Conservation (phyloP, 768 basidiomycete species). For the Xerocomus potaroensis region DNA sequence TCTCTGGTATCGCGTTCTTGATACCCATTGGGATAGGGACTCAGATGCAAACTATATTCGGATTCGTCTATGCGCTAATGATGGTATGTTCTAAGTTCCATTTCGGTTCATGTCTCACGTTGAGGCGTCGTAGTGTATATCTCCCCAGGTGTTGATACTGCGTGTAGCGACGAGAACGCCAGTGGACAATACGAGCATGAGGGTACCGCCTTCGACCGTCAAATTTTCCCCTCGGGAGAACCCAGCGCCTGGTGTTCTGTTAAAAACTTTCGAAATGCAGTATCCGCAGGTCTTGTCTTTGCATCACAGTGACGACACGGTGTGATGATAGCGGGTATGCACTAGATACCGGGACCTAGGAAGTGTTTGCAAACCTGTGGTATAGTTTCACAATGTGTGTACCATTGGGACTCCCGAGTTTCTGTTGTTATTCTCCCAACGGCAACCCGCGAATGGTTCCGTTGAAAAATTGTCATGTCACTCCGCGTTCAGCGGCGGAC, state of each 20-base stretch:
- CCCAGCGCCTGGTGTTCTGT: not conserved
- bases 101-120: too few species aligned
- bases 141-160: constrained; percentile 2
- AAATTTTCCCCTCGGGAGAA: constrained; percentile 4
- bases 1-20: constrained; percentile 5
- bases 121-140: not conserved
- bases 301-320: not conserved
- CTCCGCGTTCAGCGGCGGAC: too few species aligned
- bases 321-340: not conserved
- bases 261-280: not conserved
- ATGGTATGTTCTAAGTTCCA: not conserved
- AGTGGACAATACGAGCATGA: not conserved
- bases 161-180: constrained; percentile 2
- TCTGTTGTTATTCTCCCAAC: too few species aligned
- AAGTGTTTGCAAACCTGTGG: too few species aligned
- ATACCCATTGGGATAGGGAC: constrained; percentile 1
- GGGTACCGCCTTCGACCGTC: not conserved
- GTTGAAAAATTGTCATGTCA: too few species aligned
- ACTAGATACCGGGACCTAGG: too few species aligned
- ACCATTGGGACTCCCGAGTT: too few species aligned
- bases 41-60: not conserved
- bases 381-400: too few species aligned
- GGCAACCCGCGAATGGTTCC: too few species aligned
- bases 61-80: not conserved
- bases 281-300: not conserved